These are phyloP conservation scores for Fusarium sp. DNA, from an alignment of 2,329 filamentous ascomycete genomes.

Conservation along the genomic window DNA sequence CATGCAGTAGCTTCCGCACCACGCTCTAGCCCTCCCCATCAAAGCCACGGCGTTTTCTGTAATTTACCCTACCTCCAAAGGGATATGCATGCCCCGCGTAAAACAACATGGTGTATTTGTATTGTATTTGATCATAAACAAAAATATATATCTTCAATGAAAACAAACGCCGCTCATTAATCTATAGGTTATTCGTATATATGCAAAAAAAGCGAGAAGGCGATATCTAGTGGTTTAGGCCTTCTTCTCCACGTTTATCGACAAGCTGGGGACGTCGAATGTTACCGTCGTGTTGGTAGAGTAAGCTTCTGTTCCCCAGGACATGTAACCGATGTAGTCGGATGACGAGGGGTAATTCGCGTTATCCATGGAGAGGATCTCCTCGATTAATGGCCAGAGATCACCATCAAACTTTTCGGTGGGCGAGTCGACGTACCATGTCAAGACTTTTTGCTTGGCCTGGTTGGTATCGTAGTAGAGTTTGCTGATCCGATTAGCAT, in stretches of 20 bases:
- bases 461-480: slow-evolving; percentile 56
- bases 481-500: slow-evolving; percentile 35
- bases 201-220: slow-evolving; percentile 2
- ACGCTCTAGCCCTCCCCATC: slow-evolving; percentile 1
- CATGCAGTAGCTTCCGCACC: background rate
- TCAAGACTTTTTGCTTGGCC: slow-evolving; percentile 57
- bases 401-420: slow-evolving; percentile 58
- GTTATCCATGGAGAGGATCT: slow-evolving; percentile 49
- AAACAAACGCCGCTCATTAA: slow-evolving; percentile 26
- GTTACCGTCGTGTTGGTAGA: slow-evolving; percentile 56
- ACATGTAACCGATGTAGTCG: slow-evolving; percentile 62
- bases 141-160: background rate
- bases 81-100: slow-evolving; percentile 8
- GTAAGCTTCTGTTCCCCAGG: slow-evolving; percentile 63
- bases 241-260: slow-evolving; percentile 48
- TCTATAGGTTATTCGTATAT: slow-evolving; percentile 25
- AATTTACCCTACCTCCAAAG: background rate
- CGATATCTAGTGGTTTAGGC: background rate
- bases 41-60: slow-evolving; percentile 13
- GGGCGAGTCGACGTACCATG: slow-evolving; percentile 55
- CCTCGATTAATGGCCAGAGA: slow-evolving; percentile 55
- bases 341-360: slow-evolving; percentile 49
- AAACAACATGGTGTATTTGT: slow-evolving; percentile 6
- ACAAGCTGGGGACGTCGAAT: slow-evolving; percentile 54
- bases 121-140: background rate